Conservation (phyloP, 768 basidiomycete genomes). For the Termitomyces sp. region DNA sequence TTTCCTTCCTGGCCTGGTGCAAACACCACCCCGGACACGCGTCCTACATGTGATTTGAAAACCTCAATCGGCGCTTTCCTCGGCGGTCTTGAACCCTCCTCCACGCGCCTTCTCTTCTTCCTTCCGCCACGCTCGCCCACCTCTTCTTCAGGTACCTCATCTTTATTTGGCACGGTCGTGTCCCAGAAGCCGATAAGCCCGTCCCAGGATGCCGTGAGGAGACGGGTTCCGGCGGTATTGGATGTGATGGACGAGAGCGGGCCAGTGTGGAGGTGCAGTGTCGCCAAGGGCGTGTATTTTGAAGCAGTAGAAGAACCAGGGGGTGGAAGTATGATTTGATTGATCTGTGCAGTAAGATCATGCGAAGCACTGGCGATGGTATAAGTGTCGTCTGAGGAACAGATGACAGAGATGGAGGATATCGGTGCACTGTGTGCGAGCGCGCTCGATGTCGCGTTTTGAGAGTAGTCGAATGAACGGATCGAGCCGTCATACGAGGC, state of each 20-base stretch:
- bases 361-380: conserved; percentile 70
- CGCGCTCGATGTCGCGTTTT: conserved; percentile 45
- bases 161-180: conserved; percentile 48
- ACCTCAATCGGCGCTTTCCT: conserved; percentile 67
- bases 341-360: conserved; percentile 68
- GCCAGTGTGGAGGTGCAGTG: conserved; percentile 78
- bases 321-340: conserved; percentile 27
- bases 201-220: conserved; percentile 89
- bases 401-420: conserved; percentile 56
- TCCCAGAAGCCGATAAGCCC: conserved; percentile 80
- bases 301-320: conserved; percentile 13
- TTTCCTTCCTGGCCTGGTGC: conserved; percentile 20
- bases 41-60: conserved; percentile 77
- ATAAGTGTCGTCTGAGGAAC: conserved; percentile 26
- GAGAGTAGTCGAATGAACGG: conserved; percentile 68
- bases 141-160: conserved; percentile 53
- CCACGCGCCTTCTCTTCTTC: conserved; percentile 62
- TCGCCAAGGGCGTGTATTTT: conserved; percentile 43
- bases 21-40: conserved; percentile 74
- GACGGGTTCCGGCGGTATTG: conserved; percentile 46
- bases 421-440: conserved; percentile 59
- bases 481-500: conserved; percentile 78
- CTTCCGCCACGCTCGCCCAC: conserved; percentile 33
- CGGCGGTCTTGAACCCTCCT: conserved; percentile 34
- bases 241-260: conserved; percentile 70